Percentiles rank a stretch among this genome's conserved stretches.
These are phyloP conservation scores for Microbotryum lychnidis-dioicae DNA, from an alignment of 1,284 basidiomycete genomes.

Conservation along the genomic window DNA sequence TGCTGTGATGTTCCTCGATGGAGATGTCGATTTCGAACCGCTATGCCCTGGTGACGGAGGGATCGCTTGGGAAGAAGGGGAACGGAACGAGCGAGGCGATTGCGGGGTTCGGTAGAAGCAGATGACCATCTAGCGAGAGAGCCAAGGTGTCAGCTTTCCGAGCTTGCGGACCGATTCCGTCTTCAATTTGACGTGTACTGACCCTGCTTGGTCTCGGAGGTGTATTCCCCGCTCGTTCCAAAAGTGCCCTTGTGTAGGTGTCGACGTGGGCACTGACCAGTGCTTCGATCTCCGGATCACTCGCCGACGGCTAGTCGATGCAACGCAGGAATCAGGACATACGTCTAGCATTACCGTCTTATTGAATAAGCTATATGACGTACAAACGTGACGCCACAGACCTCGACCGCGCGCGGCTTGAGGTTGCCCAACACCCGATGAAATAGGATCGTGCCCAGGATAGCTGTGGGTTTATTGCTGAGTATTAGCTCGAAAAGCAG, in stretches of 20 bases:
- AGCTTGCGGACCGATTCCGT: no score
- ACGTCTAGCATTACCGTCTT: neutral
- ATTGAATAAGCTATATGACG: neutral
- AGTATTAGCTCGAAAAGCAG: no score
- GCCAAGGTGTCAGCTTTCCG: no score
- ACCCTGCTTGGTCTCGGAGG: neutral
- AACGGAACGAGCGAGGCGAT: neutral
- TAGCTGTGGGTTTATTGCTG: neutral
- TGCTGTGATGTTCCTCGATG: neutral
- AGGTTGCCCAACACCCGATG: slow-evolving; percentile 14
- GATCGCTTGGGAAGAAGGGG: neutral
- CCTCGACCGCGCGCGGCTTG: slow-evolving; percentile 4
- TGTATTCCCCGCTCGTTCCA: neutral
- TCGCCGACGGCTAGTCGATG: slow-evolving; percentile 6
- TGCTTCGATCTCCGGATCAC: slow-evolving; percentile 6
- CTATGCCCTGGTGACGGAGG: neutral
- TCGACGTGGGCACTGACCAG: slow-evolving; percentile 16
- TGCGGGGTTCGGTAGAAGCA: slow-evolving; percentile 13
- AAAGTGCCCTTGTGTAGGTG: neutral
- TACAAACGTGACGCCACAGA: slow-evolving; percentile 17
- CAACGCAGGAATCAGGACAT: neutral
- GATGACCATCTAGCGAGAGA: slow-evolving; percentile 9
- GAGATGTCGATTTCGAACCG: neutral
- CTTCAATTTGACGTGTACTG: neutral
- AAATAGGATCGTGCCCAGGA: slow-evolving; percentile 17